These are phyloP conservation scores for Plectosphaerella plurivora DNA, from an alignment of 2,329 filamentous ascomycete genomes.

Conservation along the genomic window DNA sequence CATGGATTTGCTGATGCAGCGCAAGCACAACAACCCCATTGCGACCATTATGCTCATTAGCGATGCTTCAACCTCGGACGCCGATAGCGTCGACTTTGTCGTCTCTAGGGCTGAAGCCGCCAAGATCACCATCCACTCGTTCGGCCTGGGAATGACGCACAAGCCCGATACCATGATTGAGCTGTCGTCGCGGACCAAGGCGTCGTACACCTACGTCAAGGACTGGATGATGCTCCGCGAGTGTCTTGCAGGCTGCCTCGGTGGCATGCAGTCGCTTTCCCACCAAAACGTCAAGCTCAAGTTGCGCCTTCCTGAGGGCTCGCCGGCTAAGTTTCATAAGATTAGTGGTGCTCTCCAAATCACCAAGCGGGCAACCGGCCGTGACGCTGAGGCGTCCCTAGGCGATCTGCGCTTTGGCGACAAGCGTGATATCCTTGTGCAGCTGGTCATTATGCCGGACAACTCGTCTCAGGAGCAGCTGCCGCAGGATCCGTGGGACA, in stretches of 20 bases:
- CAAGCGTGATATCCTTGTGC: conserved; percentile 88
- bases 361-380: conserved; percentile 90
- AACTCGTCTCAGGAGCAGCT: conserved; percentile 76
- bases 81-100: conserved; percentile 95
- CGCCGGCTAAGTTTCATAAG: conserved; percentile 96
- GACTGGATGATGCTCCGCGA: conserved; percentile 99
- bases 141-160: conserved; percentile 92
- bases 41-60: conserved; percentile 96
- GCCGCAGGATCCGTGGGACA: conserved; percentile 94
- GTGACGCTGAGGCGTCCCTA: conserved; percentile 87
- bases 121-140: conserved; percentile 96
- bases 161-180: conserved; percentile 99
- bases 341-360: conserved; percentile 95
- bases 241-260: conserved; percentile 88
- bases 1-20: conserved; percentile 97
- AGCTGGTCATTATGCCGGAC: conserved; percentile 88
- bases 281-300: conserved; percentile 98
- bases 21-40: conserved; percentile 91
- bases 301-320: conserved; percentile 89
- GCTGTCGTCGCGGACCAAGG: conserved; percentile 90
- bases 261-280: conserved; percentile 88
- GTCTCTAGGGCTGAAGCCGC: conserved; percentile 94
- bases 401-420: conserved; percentile 94
- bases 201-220: conserved; percentile 96
- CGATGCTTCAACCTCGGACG: conserved; percentile 90